A percentile compares a stretch with the other conserved stretches of the same genome.
phyloP scores from a whole-genome alignment of 768 basidiomycete species.

The Sutorius australiensis region DNA sequence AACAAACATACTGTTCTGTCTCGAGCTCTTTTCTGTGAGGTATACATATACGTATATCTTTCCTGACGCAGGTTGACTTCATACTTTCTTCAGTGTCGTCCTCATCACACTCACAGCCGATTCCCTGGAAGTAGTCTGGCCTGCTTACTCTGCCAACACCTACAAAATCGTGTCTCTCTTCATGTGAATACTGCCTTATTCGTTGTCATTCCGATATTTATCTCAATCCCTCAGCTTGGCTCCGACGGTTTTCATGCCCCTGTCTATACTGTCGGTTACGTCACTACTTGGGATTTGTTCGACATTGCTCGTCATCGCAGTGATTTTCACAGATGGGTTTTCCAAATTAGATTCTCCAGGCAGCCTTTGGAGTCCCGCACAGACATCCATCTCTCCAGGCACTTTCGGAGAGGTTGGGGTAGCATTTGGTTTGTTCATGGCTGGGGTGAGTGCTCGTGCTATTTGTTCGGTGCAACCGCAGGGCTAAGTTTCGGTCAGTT shows the following conservation, averaged over 20 bases:
- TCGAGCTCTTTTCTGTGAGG: conserved; percentile 85
- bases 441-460: conserved; percentile 54
- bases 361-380: conserved; percentile 71
- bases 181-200: conserved; percentile 46
- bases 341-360: conserved; percentile 71
- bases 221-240: conserved; percentile 51
- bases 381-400: conserved; percentile 57
- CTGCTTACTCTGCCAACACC: conserved; percentile 57
- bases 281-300: conserved; percentile 85
- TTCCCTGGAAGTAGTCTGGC: conserved; percentile 71
- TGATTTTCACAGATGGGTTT: conserved; percentile 81
- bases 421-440: conserved; percentile 88
- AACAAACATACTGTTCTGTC: conserved; percentile 73
- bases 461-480: background rate
- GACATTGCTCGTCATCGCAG: conserved; percentile 66
- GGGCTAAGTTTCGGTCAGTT: conserved; percentile 45
- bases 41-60: conserved; percentile 27
- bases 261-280: conserved; percentile 82
- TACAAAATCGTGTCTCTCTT: conserved; percentile 75
- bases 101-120: conserved; percentile 90
- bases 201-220: background rate
- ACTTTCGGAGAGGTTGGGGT: conserved; percentile 62
- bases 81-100: conserved; percentile 54
- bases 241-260: conserved; percentile 81
- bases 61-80: background rate